These are phyloP conservation scores for Aquilaria sinensis DNA, from an alignment of 345 rosid species.

Conservation along the genomic window DNA sequence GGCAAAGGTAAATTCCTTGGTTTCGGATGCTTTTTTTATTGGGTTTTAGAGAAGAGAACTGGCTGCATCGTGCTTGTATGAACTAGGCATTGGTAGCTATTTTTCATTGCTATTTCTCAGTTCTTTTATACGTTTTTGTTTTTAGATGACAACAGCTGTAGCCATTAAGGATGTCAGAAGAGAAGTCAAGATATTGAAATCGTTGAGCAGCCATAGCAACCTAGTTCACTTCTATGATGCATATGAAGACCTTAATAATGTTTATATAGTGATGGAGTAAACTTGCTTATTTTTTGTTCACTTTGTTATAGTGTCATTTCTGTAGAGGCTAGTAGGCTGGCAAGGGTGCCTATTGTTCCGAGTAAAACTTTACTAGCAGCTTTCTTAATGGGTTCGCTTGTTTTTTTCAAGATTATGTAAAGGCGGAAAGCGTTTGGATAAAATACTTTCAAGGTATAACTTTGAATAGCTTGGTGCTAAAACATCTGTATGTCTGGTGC, in stretches of 20 bases:
- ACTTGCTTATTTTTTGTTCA: constrained; percentile 14
- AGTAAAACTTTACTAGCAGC: too few species aligned
- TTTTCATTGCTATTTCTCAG: not conserved
- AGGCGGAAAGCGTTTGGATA: constrained; percentile 97
- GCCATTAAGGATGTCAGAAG: constrained; percentile 98
- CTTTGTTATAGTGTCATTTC: too few species aligned
- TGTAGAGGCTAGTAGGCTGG: too few species aligned
- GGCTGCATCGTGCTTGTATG: not conserved
- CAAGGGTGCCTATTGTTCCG: too few species aligned
- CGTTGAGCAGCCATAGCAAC: constrained; percentile 78
- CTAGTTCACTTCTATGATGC: constrained; percentile 88
- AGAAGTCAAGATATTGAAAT: constrained; percentile 85
- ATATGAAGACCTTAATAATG: constrained; percentile 79
- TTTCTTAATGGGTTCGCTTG: constrained; percentile 10
- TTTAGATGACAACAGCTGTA: constrained; percentile 94
- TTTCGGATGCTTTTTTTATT: not conserved
- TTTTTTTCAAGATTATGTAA: constrained; percentile 67
- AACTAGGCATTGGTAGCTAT: not conserved
- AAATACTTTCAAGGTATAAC: constrained; percentile 84
- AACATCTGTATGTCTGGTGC: too few species aligned
- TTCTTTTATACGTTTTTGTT: constrained; percentile 9
- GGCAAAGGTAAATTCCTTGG: constrained; percentile 39
- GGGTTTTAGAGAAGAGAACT: not conserved
- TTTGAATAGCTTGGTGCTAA: not conserved
- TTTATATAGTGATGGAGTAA: constrained; percentile 98